Evolutionary conservation across 805 yeast species (phyloP).

Genomic region (Kodamaea nitidulidarum): DNA sequence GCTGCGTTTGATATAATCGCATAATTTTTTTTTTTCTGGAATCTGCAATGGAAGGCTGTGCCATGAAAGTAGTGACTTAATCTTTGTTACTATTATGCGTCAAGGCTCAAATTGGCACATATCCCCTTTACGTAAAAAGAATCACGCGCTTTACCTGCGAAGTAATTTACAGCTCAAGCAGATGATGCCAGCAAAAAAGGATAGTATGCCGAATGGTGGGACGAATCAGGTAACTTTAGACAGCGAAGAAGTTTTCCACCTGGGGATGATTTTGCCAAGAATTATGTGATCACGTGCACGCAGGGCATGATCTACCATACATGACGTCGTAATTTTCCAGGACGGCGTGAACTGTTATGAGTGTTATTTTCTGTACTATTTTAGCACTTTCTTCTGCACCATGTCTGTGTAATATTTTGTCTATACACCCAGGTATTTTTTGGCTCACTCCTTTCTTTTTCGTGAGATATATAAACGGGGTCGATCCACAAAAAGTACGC

Average conservation of each 20-base stretch:
- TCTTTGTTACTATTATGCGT: too few relatives aligned
- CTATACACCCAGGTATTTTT: background rate
- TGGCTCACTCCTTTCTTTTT: slow-evolving; percentile 3
- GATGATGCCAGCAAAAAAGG: too few relatives aligned
- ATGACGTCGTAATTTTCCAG: background rate
- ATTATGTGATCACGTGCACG: background rate
- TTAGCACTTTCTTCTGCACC: slow-evolving; percentile 3
- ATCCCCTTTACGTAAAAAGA: too few relatives aligned
- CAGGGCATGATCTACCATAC: background rate
- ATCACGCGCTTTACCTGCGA: too few relatives aligned
- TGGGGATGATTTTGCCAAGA: too few relatives aligned
- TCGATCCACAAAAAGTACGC: background rate
- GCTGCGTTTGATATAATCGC: too few relatives aligned
- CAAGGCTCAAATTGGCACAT: too few relatives aligned
- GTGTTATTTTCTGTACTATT: slow-evolving; percentile 1
- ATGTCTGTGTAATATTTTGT: slow-evolving; percentile 1
- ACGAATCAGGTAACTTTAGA: too few relatives aligned
- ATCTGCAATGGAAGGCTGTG: slow-evolving; percentile 3
- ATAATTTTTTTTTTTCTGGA: background rate
- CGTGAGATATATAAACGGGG: slow-evolving; percentile 3
- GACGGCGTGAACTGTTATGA: slow-evolving; percentile 2
- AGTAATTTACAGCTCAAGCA: too few relatives aligned
- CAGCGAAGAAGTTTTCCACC: too few relatives aligned
- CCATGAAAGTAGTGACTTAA: slow-evolving; percentile 1
- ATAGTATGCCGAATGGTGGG: too few relatives aligned